Evolutionary conservation across 2,329 filamentous ascomycete species (phyloP), one percentile per base, ranked within the genome.

Genomic region (Saccharata proteae): DNA sequence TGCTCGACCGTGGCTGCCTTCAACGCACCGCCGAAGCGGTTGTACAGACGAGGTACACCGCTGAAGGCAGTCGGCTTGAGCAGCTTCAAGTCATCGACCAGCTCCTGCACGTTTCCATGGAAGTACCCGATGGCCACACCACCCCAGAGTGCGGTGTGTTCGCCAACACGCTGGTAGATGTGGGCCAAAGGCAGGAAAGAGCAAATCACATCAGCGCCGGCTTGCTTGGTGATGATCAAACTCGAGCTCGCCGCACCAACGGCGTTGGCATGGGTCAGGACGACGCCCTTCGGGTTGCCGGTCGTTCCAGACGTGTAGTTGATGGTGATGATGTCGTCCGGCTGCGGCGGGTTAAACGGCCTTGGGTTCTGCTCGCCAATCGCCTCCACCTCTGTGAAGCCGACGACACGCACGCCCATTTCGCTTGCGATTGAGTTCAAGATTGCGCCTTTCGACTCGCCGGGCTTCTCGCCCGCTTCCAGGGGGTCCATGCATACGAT

Each of bases 171-270:
- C 41, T 86, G 81, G 55, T 83, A 94, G 46, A 98, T 96, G 53
- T 98, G 90, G 7, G 90, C 90, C 22, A 94, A 63, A 0, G 90
- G 90, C 30, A 98, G 70, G 58, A 96, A 98, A 1, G 88, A 96
- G 36, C 83, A 71, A 43, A 78, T 65, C 3, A 77, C 61, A 43
- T 90, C 80, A 34, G 72, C 64, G 9, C 64, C 61, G 9, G 61
- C 62, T 35, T 64, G 60, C n/a, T 52, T 49, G 24, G 61, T 49
- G 11, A 72, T 64, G 21, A 71, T 57, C 36, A 81, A 65, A 29
- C 69, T 71, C 12, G 68, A 61, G 9, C 74, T 65, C 25, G 80
- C 68, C 22, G 76, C 83, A 9, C 85, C 74, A 6, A 93, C 72
- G 8, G 84, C 82, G 51, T 80, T 85, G 35, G 64, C 64, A 50